These are phyloP conservation scores for Leishmania mexicana DNA, from an alignment of 208 protist species.

Conservation along the genomic window DNA sequence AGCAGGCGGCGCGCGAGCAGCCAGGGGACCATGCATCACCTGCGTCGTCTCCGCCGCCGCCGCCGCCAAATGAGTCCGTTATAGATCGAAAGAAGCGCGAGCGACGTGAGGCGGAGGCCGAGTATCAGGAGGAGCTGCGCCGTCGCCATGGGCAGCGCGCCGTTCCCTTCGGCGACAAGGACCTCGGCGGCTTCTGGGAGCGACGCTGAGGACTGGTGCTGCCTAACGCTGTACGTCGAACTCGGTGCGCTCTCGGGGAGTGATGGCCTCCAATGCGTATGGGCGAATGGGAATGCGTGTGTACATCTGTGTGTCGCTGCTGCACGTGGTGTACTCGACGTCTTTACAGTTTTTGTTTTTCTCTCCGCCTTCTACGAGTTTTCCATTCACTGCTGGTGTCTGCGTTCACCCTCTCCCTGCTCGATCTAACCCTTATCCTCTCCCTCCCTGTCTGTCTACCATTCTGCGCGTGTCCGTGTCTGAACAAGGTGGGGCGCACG, in stretches of 20 bases:
- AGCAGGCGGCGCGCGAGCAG: conserved; percentile 16
- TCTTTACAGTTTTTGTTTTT: not conserved
- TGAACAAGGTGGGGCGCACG: not conserved
- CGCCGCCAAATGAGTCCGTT: conserved; percentile 33
- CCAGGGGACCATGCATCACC: not conserved
- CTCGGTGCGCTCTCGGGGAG: not conserved
- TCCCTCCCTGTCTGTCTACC: not conserved
- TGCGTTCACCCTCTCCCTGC: not conserved
- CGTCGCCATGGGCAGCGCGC: conserved; percentile 74
- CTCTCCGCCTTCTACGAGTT: no score
- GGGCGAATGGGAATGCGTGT: not conserved
- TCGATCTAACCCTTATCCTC: not conserved
- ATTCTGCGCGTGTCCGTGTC: not conserved
- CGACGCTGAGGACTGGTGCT: conserved; percentile 19
- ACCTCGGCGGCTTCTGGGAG: conserved; percentile 75
- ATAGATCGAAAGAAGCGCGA: conserved; percentile 59
- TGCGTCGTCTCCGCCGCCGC: not conserved
- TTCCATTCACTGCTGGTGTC: conserved; percentile 1
- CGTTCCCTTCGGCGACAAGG: conserved; percentile 73
- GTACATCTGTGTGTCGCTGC: conserved; percentile 3
- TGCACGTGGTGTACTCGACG: not conserved
- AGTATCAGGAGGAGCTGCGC: conserved; percentile 78
- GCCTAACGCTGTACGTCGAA: not conserved
- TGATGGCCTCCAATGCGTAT: not conserved
- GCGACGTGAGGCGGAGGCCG: conserved; percentile 61